Base-by-base conservation (phyloP, 176 grass and related monocot species). In the Zea mays region DNA sequence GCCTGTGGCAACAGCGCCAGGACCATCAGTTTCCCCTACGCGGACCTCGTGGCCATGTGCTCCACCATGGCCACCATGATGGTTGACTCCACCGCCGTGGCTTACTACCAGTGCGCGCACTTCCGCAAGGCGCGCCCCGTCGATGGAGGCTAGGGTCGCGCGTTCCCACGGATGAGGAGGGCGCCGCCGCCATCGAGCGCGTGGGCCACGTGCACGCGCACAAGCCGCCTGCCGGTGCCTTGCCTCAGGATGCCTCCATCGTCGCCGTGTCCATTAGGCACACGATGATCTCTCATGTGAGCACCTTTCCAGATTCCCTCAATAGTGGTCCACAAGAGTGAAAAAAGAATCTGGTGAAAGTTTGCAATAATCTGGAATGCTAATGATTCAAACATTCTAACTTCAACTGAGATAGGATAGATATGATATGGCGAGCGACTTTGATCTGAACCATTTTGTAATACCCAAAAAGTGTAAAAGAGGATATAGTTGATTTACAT, bases 231-330 rank as follows among this genome's bases (percentile, higher is more conserved):
- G 47, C 11, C 5, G 71, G 17, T 41, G 43, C 2, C n/a, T 62
- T 65, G 75, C 80, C 83, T 13, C 88, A 87, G 67, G 92, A 86
- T 41, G 84, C 74, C 37, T 74, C 86, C 42, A 71, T 84, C 36
- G 75, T 79, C 76, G 80, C 89, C 14, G 79, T 47, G 13, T 75
- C 72, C 0, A 77, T 86, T 14, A 78, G 89, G 6, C 70, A 91
- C 40, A 87, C 89, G 64, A 86, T 95, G 4, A 77, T 95, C 27
- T 88, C 86, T 14, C 92, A 95, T 81, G 92, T 95, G 37, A 86
- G 20, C 69, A n/a, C 7, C 61, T 5, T 63, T 6, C 11, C 48
- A 27, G 27, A 27, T 39, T 39, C 38, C 38, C 38, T 39, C 38
- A 39, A 39, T 5, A 39, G 38, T 5, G 38, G 38, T 39, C 4